phyloP scores from a whole-genome alignment of 371 early-diverging fungal genomes.

The Mortierella polycephala region DNA sequence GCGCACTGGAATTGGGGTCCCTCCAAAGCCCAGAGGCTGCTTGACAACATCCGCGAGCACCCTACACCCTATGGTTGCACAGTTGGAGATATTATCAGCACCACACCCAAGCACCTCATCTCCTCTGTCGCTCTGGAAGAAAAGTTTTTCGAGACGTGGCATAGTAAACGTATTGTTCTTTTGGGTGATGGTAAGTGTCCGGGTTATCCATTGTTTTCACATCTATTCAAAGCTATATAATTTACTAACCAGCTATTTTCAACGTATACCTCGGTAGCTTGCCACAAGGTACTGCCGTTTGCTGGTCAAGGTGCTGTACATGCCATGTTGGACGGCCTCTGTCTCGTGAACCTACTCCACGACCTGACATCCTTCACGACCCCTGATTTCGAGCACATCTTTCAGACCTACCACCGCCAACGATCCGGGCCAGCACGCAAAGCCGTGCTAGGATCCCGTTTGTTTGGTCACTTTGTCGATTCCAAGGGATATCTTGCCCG shows the following conservation, averaged over 20 bases:
- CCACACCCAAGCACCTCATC: slow-evolving; percentile 32
- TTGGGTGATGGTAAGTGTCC: slow-evolving; percentile 32
- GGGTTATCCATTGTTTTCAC: background rate
- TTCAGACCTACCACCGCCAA: slow-evolving; percentile 15
- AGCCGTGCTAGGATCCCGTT: slow-evolving; percentile 31
- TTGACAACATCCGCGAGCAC: slow-evolving; percentile 12
- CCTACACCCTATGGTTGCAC: slow-evolving; percentile 30
- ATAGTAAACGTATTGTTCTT: slow-evolving; percentile 35
- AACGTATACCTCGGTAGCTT: background rate
- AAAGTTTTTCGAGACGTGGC: slow-evolving; percentile 41
- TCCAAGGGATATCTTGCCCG: slow-evolving; percentile 11
- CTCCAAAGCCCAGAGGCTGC: slow-evolving; percentile 5
- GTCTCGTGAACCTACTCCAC: slow-evolving; percentile 33
- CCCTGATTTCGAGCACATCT: slow-evolving; percentile 12
- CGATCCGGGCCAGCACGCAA: slow-evolving; percentile 12
- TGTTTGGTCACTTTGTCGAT: slow-evolving; percentile 29
- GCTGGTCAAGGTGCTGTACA: slow-evolving; percentile 48
- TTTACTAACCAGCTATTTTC: background rate
- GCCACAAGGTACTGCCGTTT: slow-evolving; percentile 28
- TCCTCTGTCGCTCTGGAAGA: slow-evolving; percentile 41
- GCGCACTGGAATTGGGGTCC: slow-evolving; percentile 14
- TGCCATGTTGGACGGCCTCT: slow-evolving; percentile 40
- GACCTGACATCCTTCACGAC: slow-evolving; percentile 10
- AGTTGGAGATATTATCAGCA: slow-evolving; percentile 28
- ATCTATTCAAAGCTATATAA: slow-evolving; percentile 10